Base-by-base conservation (phyloP, 2,329 filamentous ascomycete genomes). In the Colletotrichum liaoningense region DNA sequence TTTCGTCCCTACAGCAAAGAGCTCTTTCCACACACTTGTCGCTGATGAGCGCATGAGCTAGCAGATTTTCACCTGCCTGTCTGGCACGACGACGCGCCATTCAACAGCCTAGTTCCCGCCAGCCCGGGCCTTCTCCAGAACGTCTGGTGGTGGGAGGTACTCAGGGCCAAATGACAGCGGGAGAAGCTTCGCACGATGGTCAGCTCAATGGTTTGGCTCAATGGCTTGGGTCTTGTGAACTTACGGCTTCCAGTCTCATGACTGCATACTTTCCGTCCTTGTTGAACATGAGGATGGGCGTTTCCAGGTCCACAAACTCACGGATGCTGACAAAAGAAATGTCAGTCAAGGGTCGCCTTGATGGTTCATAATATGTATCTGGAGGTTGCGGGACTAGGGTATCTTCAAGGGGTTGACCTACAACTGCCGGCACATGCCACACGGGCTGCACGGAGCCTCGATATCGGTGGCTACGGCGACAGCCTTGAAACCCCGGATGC, bases 371-470 rank as follows among this genome's bases (percentile, higher is more conserved):
- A 22, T 19, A 52, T n/a, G 16, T 19, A 6, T 14, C 8, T 9
- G 33, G 14, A 46, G n/a, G 24, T 3, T 46, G 33, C 54, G 57
- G 35, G 38, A n/a, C 12, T 5, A 33, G 7, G 12, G 52, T 9
- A 4, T 22, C 24, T 22, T 2, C 11, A 70, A 68, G 33, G 67
- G 52, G 56, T 49, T 63, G 64, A 88, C 90, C 85, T 81, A 95
- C 93, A 96, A 97, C 82, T 98, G 96, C 78, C 96, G 88, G 82
- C 96, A 98, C 95, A 98, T 98, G 68, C 97, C 97, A 81, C 97
- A 99, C 0, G 97, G 97, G 75, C 92, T 92, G 60, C 89, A 89
- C 4, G 92, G 91, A 35, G 91, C 90, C 38, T 83, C 84, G 55
- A 94, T 93, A 80, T 98, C 94, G 6, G 95, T 97, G 7, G 94